Base-by-base conservation (phyloP, 2,329 filamentous ascomycete species). In the Xylariaceae sp. region DNA sequence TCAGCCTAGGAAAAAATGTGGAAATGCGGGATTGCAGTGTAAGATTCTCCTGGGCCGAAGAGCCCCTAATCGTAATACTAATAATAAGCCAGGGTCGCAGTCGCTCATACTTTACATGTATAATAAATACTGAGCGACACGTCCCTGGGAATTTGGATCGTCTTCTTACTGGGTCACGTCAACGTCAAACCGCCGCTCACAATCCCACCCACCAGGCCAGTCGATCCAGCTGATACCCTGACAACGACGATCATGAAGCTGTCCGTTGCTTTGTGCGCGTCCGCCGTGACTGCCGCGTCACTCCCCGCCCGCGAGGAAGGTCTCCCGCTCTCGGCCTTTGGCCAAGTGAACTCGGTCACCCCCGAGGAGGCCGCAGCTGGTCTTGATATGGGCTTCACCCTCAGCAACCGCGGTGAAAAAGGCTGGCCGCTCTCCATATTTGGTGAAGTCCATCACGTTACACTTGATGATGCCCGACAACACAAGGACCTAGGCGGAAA, bases 161-260 rank as follows among this genome's bases (percentile, higher is more conserved):
- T 41, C 50, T 54, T 54, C 29, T 33, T 37, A 26, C 40, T 53
- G 23, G 58, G 41, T 46, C 51, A 40, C 36, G 44, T 55, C 52
- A n/a, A n/a, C n/a, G n/a, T n/a, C n/a, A n/a, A 52, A 43, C 24
- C 48, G 54, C 43, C 48, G 34, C 54, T 52, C 40, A 46, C 31
- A 44, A 54, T 59, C 26, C 50, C 33, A 24, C n/a, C n/a, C n/a
- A n/a, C n/a, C n/a, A n/a, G n/a, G n/a, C 37, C 14, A 39, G 39
- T 28, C 26, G 7, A 26, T 40, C 45, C 45, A 60, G 34, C 31
- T 47, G n/a, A n/a, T n/a, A n/a, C n/a, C n/a, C n/a, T 24, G 26
- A 24, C 46, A n/a, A 29, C 56, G 56, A 54, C 57, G 41, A 67
- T 53, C 53, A 69, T 69, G 67, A 69, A 67, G 67, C 50, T 64